Base-by-base conservation (phyloP, 1,284 basidiomycete genomes). In the Fomitopsis schrenkii region DNA sequence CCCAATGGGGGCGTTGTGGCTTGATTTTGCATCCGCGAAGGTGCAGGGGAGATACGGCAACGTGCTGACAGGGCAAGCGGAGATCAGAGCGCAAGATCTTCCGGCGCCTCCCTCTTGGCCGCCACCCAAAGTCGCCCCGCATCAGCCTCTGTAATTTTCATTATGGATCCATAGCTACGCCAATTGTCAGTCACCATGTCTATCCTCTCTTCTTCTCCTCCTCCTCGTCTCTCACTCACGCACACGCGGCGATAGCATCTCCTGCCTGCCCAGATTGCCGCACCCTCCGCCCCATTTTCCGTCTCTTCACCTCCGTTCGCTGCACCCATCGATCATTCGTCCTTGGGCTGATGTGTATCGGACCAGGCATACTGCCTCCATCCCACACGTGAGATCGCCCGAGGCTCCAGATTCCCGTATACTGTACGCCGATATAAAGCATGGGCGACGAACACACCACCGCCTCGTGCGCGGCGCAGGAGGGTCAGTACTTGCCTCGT, bases 11-110 rank as follows among this genome's bases (percentile, higher is more conserved):
- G 41, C 57, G 52, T 28, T 28, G 33, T 54, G 52, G 52, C 52
- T 38, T n/a, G 63, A 62, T 72, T 74, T 74, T 72, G 70, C 72
- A 68, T 74, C 72, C 72, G 72, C 72, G 72, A 74, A 72, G 64
- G 69, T 70, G 60, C 55, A 38, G 35, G 52, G 30, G 52, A 38
- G 48, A 57, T 57, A 61, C 58, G 45, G 28, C 56, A 38, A 19
- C 56, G 58, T 46, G 56, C 48, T 50, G 28, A 36, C 52, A 33
- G 55, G 26, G 6, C 35, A 45, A 54, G 66, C 71, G 71, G 70
- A 72, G 71, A 74, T 74, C 71, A 53, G 55, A 22, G 36, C 40
- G 58, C 56, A 58, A 58, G 62, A 63, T 63, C 62, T 38, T 58
- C 58, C 36, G 46, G 57, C 59, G 55, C 54, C 42, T 58, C 54